phyloP scores from a whole-genome alignment of 2,329 filamentous ascomycete species.

The Curvularia hawaiiensis region DNA sequence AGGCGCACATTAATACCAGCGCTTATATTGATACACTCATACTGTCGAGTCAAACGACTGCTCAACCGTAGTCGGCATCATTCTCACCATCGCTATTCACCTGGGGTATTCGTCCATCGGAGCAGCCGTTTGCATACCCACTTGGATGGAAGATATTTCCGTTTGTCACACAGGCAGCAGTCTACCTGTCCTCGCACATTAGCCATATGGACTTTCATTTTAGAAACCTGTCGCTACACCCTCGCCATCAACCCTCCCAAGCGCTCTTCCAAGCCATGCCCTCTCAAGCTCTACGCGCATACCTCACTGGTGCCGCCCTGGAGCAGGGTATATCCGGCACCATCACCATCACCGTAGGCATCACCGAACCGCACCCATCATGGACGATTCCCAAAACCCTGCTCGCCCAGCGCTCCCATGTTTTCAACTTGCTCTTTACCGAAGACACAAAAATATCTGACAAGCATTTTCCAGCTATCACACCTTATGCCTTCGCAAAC shows the following conservation, averaged over 20 bases:
- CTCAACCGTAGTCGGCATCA: neutral
- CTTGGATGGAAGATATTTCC: neutral
- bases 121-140: neutral
- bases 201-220: neutral
- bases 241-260: neutral
- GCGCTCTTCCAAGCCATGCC: neutral
- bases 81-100: neutral
- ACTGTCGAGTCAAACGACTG: neutral
- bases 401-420: slow-evolving; percentile 13
- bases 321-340: neutral
- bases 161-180: neutral
- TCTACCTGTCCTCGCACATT: neutral
- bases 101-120: neutral
- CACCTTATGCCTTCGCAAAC: slow-evolving; percentile 19
- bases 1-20: neutral
- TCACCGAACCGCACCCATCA: slow-evolving; percentile 7
- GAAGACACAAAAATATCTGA: neutral
- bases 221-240: neutral
- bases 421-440: slow-evolving; percentile 8
- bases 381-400: slow-evolving; percentile 16
- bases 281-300: neutral
- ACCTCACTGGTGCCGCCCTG: neutral
- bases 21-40: neutral
- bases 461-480: neutral
- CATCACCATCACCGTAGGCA: slow-evolving; percentile 14